phyloP scores from a whole-genome alignment of 495 filamentous ascomycete genomes.

The Bombardia bombarda region DNA sequence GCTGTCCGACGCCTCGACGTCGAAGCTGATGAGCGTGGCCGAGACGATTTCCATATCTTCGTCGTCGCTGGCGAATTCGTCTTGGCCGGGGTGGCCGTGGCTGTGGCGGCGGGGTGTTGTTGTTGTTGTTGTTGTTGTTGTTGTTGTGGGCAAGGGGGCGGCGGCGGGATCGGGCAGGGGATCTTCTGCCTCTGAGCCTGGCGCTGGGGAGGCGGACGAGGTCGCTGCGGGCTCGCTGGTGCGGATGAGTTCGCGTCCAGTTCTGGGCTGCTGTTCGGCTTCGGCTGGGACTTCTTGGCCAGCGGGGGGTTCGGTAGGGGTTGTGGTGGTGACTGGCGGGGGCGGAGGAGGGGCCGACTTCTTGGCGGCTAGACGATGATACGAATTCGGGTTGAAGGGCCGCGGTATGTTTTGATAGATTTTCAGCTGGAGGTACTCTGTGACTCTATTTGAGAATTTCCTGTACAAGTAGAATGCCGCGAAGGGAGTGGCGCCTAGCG shows the following conservation, averaged over 20 bases:
- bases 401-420: conserved; percentile 10
- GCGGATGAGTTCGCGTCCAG: no score
- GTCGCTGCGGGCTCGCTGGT: no score
- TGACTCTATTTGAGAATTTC: conserved; percentile 4
- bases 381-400: conserved; percentile 10
- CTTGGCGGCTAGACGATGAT: no score
- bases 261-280: neutral
- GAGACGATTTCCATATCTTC: conserved; percentile 42
- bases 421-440: conserved; percentile 4
- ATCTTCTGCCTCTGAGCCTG: no score
- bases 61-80: conserved; percentile 39
- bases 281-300: neutral
- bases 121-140: no score
- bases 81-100: conserved; percentile 14
- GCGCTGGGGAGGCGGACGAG: no score
- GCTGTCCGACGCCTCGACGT: conserved; percentile 44
- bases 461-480: conserved; percentile 22
- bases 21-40: conserved; percentile 48
- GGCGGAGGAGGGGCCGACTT: conserved; percentile 1
- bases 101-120: conserved; percentile 12
- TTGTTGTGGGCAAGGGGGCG: no score
- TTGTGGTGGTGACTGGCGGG: neutral
- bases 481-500: conserved; percentile 26
- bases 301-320: neutral
- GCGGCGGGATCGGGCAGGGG: no score